Percentiles rank a stretch among this genome's conserved stretches.
phyloP scores from a whole-genome alignment of 805 yeast genomes.

The Spathaspora girioi region DNA sequence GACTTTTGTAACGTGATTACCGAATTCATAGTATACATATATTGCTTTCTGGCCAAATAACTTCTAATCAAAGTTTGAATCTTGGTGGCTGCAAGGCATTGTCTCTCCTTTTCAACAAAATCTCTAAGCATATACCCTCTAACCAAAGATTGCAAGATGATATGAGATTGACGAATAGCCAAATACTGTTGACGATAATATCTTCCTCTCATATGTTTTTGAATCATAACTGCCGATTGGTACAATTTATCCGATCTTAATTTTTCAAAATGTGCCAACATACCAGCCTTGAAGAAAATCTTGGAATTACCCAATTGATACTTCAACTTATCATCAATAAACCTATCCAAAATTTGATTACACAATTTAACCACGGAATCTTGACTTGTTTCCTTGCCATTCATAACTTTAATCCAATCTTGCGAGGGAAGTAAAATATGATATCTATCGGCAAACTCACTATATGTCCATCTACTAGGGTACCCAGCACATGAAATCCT shows the following conservation, averaged over 20 bases:
- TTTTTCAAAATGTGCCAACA: constrained; percentile 88
- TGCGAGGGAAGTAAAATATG: constrained; percentile 75
- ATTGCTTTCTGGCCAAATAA: constrained; percentile 40
- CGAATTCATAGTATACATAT: constrained; percentile 30
- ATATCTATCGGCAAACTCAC: constrained; percentile 86
- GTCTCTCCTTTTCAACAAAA: constrained; percentile 51
- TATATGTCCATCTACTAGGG: constrained; percentile 94
- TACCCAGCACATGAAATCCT: constrained; percentile 97
- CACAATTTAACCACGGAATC: constrained; percentile 64
- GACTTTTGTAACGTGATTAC: constrained; percentile 44
- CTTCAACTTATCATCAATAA: constrained; percentile 62
- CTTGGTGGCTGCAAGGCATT: constrained; percentile 57
- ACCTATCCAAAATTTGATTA: constrained; percentile 57
- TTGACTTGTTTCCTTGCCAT: constrained; percentile 44
- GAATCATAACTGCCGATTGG: constrained; percentile 77
- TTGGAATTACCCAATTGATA: constrained; percentile 92
- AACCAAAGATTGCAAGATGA: constrained; percentile 54
- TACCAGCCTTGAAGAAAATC: constrained; percentile 94
- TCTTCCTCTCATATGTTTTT: constrained; percentile 71
- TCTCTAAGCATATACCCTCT: constrained; percentile 62
- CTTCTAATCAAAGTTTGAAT: constrained; percentile 72
- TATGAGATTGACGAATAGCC: constrained; percentile 51
- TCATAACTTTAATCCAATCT: constrained; percentile 61
- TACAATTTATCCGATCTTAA: constrained; percentile 74
- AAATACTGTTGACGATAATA: constrained; percentile 60